phyloP scores from a whole-genome alignment of 495 filamentous ascomycete genomes.

The Thozetella sp. region DNA sequence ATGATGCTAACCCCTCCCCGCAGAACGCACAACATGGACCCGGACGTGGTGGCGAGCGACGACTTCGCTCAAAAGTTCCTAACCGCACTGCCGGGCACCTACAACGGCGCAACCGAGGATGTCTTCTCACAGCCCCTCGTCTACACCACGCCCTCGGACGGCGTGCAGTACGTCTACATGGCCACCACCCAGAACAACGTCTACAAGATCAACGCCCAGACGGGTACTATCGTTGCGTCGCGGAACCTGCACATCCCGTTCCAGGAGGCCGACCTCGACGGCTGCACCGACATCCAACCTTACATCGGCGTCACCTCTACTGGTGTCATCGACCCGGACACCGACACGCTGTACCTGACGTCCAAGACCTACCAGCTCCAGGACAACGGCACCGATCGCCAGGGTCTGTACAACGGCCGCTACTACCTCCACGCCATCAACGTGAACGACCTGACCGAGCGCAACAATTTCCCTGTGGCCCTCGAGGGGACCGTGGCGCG shows the following conservation, averaged over 20 bases:
- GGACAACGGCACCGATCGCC: constrained; percentile 6
- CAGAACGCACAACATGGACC: constrained; percentile 51
- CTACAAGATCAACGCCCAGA: constrained; percentile 45
- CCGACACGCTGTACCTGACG: constrained; percentile 40
- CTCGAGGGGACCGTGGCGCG: constrained; percentile 36
- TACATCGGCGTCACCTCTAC: constrained; percentile 44
- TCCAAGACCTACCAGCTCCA: constrained; percentile 44
- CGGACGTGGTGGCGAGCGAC: constrained; percentile 33
- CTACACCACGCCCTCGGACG: constrained; percentile 37
- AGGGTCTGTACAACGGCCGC: constrained; percentile 23
- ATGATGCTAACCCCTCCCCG: background rate
- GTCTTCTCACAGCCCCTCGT: constrained; percentile 46
- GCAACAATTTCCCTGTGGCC: constrained; percentile 33
- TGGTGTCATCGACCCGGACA: constrained; percentile 48
- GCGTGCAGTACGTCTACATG: constrained; percentile 42
- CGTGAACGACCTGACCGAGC: constrained; percentile 34
- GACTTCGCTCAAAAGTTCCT: constrained; percentile 45
- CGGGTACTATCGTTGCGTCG: constrained; percentile 36
- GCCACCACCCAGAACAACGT: constrained; percentile 47
- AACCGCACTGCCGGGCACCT: constrained; percentile 35
- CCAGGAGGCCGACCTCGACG: constrained; percentile 36
- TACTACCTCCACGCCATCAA: constrained; percentile 43
- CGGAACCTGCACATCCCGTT: constrained; percentile 46
- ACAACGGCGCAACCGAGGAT: constrained; percentile 34
- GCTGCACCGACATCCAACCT: constrained; percentile 46